Evolutionary conservation across 805 yeast genomes (phyloP).

Genomic region (Starmerella vaccinii): DNA sequence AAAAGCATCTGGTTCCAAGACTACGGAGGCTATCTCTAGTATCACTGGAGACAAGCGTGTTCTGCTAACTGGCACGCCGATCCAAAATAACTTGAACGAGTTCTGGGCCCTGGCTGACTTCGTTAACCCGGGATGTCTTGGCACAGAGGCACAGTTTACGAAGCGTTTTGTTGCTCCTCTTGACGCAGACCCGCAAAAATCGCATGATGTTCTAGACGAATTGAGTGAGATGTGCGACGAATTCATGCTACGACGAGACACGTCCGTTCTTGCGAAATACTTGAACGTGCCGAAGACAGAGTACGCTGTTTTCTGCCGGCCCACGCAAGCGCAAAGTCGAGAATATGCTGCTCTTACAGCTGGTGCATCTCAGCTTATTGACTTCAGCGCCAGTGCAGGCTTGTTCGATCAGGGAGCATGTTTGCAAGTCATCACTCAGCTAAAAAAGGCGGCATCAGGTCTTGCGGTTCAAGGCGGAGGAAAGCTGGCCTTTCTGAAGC

Average conservation of each 20-base stretch:
- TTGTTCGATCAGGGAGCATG: constrained; percentile 27
- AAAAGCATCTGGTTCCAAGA: constrained; percentile 64
- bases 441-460: constrained; percentile 18
- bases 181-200: constrained; percentile 30
- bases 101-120: constrained; percentile 73
- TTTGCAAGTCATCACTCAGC: constrained; percentile 45
- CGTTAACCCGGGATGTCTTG: constrained; percentile 73
- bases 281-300: constrained; percentile 67
- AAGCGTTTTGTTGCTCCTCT: constrained; percentile 60
- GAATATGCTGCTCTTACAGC: neutral
- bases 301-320: constrained; percentile 63
- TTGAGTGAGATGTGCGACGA: constrained; percentile 52
- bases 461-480: constrained; percentile 37
- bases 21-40: constrained; percentile 49
- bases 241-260: constrained; percentile 64
- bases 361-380: neutral
- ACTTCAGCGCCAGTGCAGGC: neutral
- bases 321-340: constrained; percentile 37
- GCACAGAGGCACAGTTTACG: constrained; percentile 41
- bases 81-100: constrained; percentile 82
- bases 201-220: constrained; percentile 53
- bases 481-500: constrained; percentile 52
- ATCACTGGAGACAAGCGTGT: constrained; percentile 49
- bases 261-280: constrained; percentile 42
- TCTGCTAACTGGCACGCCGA: constrained; percentile 79